Evolutionary conservation across 345 rosid species (phyloP).

Genomic region (Odontarrhena argentea): DNA sequence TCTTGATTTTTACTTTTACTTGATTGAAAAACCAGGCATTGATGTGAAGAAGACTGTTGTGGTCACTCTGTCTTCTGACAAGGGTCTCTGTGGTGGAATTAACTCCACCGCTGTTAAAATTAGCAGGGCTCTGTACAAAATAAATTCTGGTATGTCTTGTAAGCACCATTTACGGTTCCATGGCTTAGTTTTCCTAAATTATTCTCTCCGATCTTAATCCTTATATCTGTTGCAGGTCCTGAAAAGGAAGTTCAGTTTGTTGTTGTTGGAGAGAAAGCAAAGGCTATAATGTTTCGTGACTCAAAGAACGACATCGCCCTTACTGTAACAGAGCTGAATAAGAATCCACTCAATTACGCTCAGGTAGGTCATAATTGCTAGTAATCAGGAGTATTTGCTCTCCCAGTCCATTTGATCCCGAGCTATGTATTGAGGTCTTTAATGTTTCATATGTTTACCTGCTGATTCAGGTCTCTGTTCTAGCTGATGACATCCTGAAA

Average conservation of each 20-base stretch:
- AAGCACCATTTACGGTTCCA: neutral
- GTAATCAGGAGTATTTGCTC: neutral
- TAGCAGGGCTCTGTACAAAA: slow-evolving; percentile 70
- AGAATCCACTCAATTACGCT: slow-evolving; percentile 86
- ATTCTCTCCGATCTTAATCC: neutral
- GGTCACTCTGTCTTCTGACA: slow-evolving; percentile 88
- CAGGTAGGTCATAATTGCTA: slow-evolving; percentile 53
- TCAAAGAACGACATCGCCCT: slow-evolving; percentile 73
- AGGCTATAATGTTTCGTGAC: slow-evolving; percentile 79
- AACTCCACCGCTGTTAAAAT: slow-evolving; percentile 87
- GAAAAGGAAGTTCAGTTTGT: slow-evolving; percentile 84
- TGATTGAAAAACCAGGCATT: slow-evolving; percentile 53
- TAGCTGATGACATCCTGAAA: slow-evolving; percentile 96
- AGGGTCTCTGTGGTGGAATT: slow-evolving; percentile 99
- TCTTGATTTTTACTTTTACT: slow-evolving; percentile 20
- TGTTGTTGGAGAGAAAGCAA: slow-evolving; percentile 89
- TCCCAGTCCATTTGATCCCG: neutral
- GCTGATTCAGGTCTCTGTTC: slow-evolving; percentile 74
- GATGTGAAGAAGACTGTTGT: slow-evolving; percentile 96
- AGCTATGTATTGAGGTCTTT: neutral
- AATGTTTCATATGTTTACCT: slow-evolving; percentile 19
- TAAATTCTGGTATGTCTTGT: slow-evolving; percentile 64
- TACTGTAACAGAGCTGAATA: slow-evolving; percentile 74
- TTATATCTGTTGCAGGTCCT: slow-evolving; percentile 58
- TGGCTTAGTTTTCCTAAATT: slow-evolving; percentile 13